A percentile compares a stretch with the other conserved stretches of the same genome.
phyloP scores from a whole-genome alignment of 2,329 filamentous ascomycete species.

The Monilinia polystroma region DNA sequence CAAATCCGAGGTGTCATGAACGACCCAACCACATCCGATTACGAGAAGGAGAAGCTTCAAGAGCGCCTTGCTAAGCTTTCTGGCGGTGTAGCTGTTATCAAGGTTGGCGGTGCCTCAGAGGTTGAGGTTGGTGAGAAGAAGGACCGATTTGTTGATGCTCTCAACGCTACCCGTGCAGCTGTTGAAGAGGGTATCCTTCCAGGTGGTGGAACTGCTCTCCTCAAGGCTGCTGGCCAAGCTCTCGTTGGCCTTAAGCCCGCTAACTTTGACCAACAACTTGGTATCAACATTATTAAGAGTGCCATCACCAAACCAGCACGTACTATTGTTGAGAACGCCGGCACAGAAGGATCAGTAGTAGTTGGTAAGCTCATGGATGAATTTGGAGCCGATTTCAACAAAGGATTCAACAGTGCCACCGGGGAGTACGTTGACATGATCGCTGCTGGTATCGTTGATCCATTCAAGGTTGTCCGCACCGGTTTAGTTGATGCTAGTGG shows the following conservation, averaged over 20 bases:
- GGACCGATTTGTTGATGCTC: constrained; percentile 96
- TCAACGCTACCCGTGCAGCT: constrained; percentile 96
- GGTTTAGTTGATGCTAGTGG: constrained; percentile 92
- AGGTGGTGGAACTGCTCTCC: constrained; percentile 94
- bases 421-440: constrained; percentile 99
- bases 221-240: constrained; percentile 93
- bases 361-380: constrained; percentile 98
- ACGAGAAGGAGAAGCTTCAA: constrained; percentile 99
- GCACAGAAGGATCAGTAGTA: constrained; percentile 90
- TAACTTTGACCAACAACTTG: constrained; percentile 99
- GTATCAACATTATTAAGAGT: constrained; percentile 95
- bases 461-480: constrained; percentile 98
- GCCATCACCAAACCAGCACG: constrained; percentile 94
- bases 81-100: constrained; percentile 98
- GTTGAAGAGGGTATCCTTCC: constrained; percentile 99
- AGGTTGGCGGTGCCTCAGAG: constrained; percentile 95
- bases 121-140: constrained; percentile 99
- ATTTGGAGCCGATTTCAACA: constrained; percentile 91
- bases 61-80: constrained; percentile 99
- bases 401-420: constrained; percentile 93
- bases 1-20: constrained; percentile 97
- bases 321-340: constrained; percentile 97
- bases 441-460: constrained; percentile 90
- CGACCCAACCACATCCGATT: constrained; percentile 92
- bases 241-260: constrained; percentile 76